Percentiles rank a stretch among this genome's conserved stretches.
Conservation (phyloP, 2,329 filamentous ascomycete species). For the Colletotrichum endophyticum region DNA sequence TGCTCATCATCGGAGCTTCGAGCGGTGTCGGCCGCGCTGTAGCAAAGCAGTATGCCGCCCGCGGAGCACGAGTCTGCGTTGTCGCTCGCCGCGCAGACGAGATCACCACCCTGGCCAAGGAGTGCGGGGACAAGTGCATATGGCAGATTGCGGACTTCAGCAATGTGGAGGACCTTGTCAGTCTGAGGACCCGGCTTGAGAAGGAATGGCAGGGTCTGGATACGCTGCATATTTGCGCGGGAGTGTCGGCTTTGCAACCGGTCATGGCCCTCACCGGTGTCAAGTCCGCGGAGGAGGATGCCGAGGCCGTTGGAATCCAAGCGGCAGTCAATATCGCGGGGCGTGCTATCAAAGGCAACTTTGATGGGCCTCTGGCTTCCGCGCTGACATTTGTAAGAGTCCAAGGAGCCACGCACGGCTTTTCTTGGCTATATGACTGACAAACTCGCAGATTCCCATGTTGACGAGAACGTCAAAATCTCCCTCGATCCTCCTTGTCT, state of each 20-base stretch:
- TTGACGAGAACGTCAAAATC: not conserved
- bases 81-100: slow-evolving; percentile 1
- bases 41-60: slow-evolving; percentile 3
- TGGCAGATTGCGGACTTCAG: slow-evolving; percentile 1
- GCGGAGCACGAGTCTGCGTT: slow-evolving; percentile 1
- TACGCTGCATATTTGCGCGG: slow-evolving; percentile 3
- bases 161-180: not conserved
- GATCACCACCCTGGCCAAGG: not conserved
- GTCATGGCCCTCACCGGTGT: slow-evolving; percentile 12
- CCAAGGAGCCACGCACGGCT: not conserved
- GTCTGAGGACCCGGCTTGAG: not conserved
- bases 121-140: not conserved
- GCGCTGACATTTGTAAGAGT: not conserved
- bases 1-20: slow-evolving; percentile 9
- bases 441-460: slow-evolving; percentile 1
- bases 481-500: slow-evolving; percentile 1
- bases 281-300: not conserved
- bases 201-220: slow-evolving; percentile 2
- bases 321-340: not conserved
- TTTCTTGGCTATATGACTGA: not conserved
- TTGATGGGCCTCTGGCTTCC: not conserved
- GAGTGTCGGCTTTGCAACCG: slow-evolving; percentile 1
- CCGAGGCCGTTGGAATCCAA: not conserved
- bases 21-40: slow-evolving; percentile 9
- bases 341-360: slow-evolving; percentile 5